Percentiles rank a stretch among this genome's conserved stretches.
Conservation (phyloP, 441 rosid genomes). For the Bocquillonia castaneifolia region DNA sequence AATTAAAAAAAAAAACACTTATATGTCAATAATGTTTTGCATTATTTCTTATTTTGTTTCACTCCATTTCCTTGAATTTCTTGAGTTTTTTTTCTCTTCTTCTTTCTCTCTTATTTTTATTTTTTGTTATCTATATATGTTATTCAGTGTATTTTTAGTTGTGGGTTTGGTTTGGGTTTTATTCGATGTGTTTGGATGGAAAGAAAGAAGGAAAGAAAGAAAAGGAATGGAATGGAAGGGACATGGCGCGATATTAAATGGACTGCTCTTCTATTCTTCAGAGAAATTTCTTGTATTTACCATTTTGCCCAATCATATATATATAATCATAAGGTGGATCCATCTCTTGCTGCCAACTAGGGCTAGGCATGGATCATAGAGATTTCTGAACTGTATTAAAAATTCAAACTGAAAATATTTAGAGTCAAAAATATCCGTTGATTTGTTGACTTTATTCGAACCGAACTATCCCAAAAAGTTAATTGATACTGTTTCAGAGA, state of each 20-base stretch:
- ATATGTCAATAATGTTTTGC: too few species aligned
- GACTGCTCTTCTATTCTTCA: slow-evolving; percentile 7
- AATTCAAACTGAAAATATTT: too few species aligned
- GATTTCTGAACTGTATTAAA: too few species aligned
- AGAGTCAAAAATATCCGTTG: too few species aligned
- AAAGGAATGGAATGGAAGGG: slow-evolving; percentile 27
- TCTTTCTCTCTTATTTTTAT: slow-evolving; percentile 11
- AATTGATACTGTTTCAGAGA: too few species aligned
- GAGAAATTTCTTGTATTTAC: slow-evolving; percentile 24
- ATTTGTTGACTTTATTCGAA: too few species aligned
- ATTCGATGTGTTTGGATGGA: slow-evolving; percentile 1
- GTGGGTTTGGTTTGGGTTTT: neutral
- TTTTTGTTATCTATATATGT: neutral
- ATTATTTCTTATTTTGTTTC: too few species aligned
- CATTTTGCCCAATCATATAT: slow-evolving; percentile 22
- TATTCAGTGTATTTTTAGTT: neutral
- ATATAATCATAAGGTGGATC: neutral
- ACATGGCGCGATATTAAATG: slow-evolving; percentile 59
- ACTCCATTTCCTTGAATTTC: too few species aligned
- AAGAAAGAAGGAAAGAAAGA: neutral
- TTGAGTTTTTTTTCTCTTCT: neutral
- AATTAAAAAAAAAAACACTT: too few species aligned
- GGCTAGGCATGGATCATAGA: slow-evolving; percentile 8
- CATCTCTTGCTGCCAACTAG: slow-evolving; percentile 14
- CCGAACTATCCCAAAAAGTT: too few species aligned